Base-by-base conservation (phyloP, 139 green algal species). In the Picocystis salinarum region DNA sequence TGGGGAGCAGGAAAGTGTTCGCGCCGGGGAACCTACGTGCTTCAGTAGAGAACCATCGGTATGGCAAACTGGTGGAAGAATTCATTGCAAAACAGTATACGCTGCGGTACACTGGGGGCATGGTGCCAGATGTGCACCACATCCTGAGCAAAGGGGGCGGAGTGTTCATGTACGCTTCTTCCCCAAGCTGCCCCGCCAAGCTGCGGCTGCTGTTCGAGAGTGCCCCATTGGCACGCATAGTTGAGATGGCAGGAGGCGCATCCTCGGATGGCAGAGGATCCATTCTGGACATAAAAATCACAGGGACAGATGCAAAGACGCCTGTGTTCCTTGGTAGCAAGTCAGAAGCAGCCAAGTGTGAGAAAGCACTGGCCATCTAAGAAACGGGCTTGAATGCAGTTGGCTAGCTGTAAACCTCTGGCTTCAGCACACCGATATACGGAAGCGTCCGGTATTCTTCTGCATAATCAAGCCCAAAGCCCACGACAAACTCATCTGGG, bases 381-480 rank as follows among this genome's bases (percentile, higher is more conserved):
- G n/a, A n/a, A n/a, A n/a, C n/a, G n/a, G n/a, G n/a, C n/a, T n/a
- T n/a, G n/a, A n/a, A n/a, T n/a, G n/a, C n/a, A n/a, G n/a, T n/a
- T n/a, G n/a, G n/a, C n/a, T n/a, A n/a, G n/a, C n/a, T n/a, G n/a
- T n/a, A n/a, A n/a, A 49, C 22, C 46, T 64, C 59, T 0, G 67
- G 60, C 39, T 65, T 75, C 18, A 92, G 48, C 1, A 89, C 71
- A 4, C 80, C 80, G 5, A 92, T 50, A 44, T 83, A 91, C 1
- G 73, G 71, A 41, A 91, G 48, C 3, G 39, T 66, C 11, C 81
- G 50, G 47, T 78, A 93, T 23, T 56, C 23, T 42, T 88, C 74
- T 18, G 77, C 60, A 39, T 72, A 95, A 61, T 95, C 84, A 40
- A 95, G 59, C 5, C 84, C 84, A 46, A 88, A 93, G 4, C 84